A percentile compares a stretch with the other conserved stretches of the same genome.
phyloP scores from a whole-genome alignment of 2,329 filamentous ascomycete species.

The Aspergillus bombycis region DNA sequence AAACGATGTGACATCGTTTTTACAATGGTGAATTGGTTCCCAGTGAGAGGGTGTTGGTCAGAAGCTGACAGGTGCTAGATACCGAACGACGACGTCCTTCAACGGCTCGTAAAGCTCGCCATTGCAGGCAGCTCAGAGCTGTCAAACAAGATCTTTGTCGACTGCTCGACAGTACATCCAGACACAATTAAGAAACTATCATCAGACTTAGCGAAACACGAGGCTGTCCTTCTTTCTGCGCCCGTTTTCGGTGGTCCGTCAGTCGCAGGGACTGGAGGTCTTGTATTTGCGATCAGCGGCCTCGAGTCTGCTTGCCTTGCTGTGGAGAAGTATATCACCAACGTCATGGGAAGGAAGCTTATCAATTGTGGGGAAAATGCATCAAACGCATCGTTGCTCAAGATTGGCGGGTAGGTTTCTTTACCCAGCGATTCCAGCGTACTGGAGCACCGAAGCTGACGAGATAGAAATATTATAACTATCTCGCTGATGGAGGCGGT shows the following conservation, averaged over 20 bases:
- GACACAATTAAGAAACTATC: background rate
- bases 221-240: background rate
- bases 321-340: background rate
- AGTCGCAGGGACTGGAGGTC: background rate
- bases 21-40: background rate
- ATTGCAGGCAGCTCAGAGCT: background rate
- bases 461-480: conserved; percentile 51
- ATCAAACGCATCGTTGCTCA: background rate
- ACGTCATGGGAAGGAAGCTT: background rate
- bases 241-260: background rate
- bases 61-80: background rate
- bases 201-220: background rate
- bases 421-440: fast-evolving
- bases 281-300: background rate
- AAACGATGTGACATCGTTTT: background rate
- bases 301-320: background rate
- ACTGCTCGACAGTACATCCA: background rate
- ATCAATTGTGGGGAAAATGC: background rate
- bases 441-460: background rate
- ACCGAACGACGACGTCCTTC: background rate
- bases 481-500: conserved; percentile 55
- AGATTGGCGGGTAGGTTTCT: background rate
- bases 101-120: background rate
- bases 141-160: background rate
- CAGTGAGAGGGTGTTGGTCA: background rate